Conservation (phyloP, 139 green algal genomes). For the Chlamydomonas incerta region DNA sequence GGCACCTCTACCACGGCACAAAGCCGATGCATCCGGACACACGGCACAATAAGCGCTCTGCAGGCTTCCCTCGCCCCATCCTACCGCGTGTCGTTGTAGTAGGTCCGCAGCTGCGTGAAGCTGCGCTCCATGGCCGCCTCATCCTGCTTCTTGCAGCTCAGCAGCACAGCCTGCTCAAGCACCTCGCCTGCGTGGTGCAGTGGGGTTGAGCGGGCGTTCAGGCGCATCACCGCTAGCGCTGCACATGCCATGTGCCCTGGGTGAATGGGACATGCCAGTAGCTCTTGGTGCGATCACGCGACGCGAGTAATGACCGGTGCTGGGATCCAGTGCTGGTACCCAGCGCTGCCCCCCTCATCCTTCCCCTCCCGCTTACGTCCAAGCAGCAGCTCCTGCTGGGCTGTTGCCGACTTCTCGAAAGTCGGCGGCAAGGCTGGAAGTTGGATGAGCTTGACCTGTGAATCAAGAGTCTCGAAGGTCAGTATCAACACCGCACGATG, state of each 20-base stretch:
- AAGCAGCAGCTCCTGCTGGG: conserved; percentile 81
- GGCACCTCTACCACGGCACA: too few relatives aligned
- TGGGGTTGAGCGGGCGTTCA: too few relatives aligned
- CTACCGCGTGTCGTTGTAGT: conserved; percentile 90
- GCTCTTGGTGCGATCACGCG: too few relatives aligned
- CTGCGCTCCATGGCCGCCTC: conserved; percentile 91
- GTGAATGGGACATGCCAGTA: too few relatives aligned
- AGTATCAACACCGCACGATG: too few relatives aligned
- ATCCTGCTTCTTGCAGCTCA: conserved; percentile 82
- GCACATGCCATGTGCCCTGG: too few relatives aligned
- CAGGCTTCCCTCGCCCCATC: not conserved
- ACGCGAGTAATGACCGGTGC: too few relatives aligned
- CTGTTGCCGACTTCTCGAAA: conserved; percentile 68
- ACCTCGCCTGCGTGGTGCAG: conserved; percentile 90
- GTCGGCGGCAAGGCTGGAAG: conserved; percentile 80
- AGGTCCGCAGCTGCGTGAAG: conserved; percentile 90
- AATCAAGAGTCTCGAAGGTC: not conserved
- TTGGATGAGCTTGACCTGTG: conserved; percentile 85
- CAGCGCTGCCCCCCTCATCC: not conserved
- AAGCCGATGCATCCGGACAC: too few relatives aligned
- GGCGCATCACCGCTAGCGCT: too few relatives aligned
- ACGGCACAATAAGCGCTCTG: not conserved
- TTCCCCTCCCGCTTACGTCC: conserved; percentile 71
- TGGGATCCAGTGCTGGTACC: too few relatives aligned
- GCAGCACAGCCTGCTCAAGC: conserved; percentile 88